Conservation (phyloP, 148 eudicot species). For the Camellia lanceoleosa region DNA sequence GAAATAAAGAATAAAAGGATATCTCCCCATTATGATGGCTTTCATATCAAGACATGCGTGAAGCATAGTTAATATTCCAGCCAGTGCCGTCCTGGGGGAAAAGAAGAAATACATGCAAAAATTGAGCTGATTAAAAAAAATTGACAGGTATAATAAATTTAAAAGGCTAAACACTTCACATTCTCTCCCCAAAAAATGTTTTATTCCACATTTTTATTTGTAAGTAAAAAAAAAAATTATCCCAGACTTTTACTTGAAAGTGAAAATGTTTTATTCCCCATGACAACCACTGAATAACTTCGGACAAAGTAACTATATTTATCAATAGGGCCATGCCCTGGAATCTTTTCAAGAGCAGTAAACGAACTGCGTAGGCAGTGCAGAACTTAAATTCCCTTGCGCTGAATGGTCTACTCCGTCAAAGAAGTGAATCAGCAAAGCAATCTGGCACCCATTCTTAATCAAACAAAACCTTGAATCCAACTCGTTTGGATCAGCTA, state of each 20-base stretch:
- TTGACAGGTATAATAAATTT: not conserved
- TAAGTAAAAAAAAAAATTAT: too few species aligned
- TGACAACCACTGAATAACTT: not conserved
- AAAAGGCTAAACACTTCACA: not conserved
- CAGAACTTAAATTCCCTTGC: not conserved
- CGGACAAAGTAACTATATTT: not conserved
- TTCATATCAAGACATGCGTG: constrained; percentile 91
- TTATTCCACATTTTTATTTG: not conserved
- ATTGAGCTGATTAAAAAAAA: not conserved
- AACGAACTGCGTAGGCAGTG: not conserved
- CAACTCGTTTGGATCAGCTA: not conserved
- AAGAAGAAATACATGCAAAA: not conserved
- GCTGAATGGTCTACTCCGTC: not conserved
- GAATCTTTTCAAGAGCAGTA: not conserved
- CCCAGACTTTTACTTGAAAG: not conserved
- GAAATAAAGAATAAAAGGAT: constrained; percentile 84
- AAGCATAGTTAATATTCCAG: constrained; percentile 68
- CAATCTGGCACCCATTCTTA: not conserved
- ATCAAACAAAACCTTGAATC: not conserved
- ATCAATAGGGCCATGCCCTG: not conserved
- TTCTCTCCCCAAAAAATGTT: not conserved
- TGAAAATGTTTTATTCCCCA: not conserved
- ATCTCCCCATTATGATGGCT: constrained; percentile 73
- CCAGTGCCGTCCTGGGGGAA: constrained; percentile 69
- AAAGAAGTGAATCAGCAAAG: not conserved